Conservation (phyloP, 441 rosid species). For the Omphalea diandra region DNA sequence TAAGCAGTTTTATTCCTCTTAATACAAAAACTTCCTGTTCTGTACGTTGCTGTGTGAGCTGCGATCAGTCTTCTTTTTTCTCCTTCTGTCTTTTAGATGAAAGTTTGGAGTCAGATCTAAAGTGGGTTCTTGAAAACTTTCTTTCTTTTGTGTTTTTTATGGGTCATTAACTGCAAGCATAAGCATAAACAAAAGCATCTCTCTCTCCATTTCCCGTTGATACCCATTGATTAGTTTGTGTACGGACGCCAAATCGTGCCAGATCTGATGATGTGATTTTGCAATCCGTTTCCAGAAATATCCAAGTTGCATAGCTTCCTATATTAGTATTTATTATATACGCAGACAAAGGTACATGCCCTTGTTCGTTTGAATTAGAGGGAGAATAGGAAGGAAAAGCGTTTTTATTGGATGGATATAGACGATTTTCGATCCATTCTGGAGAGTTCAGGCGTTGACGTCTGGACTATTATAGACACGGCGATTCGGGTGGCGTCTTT, state of each 20-base stretch:
- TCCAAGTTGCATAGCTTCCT: not conserved
- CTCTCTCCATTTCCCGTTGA: not conserved
- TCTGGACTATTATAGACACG: conserved; percentile 82
- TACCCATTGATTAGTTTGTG: not conserved
- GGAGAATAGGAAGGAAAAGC: not conserved
- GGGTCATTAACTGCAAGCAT: conserved; percentile 4
- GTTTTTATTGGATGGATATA: conserved; percentile 55
- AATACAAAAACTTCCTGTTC: too few species aligned
- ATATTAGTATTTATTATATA: not conserved
- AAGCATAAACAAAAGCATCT: not conserved
- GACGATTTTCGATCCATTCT: conserved; percentile 76
- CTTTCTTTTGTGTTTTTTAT: not conserved
- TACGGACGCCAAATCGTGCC: not conserved
- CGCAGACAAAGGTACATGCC: not conserved
- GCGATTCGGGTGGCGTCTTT: conserved; percentile 73
- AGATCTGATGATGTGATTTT: conserved; percentile 23
- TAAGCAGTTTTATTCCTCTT: too few species aligned
- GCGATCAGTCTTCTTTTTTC: not conserved
- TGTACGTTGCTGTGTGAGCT: too few species aligned
- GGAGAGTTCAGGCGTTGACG: conserved; percentile 77
- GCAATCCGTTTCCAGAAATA: not conserved
- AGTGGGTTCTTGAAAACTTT: conserved; percentile 10
- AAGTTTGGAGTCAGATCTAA: conserved; percentile 17
- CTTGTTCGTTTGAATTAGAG: not conserved
- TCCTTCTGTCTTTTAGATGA: too few species aligned